These are phyloP conservation scores for Paecilomyces formosus DNA, from an alignment of 2,329 filamentous ascomycete species.

Conservation along the genomic window DNA sequence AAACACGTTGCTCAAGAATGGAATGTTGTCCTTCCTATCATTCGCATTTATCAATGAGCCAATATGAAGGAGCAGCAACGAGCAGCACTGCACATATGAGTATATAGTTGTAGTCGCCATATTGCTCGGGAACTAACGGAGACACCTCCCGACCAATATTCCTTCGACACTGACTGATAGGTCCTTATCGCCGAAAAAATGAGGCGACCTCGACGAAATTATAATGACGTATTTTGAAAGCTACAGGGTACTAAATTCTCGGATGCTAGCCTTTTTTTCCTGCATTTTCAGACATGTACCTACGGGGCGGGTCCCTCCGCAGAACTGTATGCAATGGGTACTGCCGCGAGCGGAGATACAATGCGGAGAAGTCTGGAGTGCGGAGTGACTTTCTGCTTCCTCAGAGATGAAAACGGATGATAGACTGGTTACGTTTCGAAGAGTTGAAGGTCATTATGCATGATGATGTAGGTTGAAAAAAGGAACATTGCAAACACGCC, in stretches of 20 bases:
- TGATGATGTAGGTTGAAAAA: conserved; percentile 46
- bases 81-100: too few relatives aligned
- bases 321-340: conserved; percentile 29
- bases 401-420: conserved; percentile 34
- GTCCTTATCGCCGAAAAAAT: conserved; percentile 27
- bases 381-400: conserved; percentile 34
- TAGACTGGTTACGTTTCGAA: conserved; percentile 32
- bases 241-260: conserved; percentile 30
- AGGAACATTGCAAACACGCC: conserved; percentile 40
- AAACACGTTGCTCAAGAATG: too few relatives aligned
- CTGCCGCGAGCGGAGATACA: conserved; percentile 24
- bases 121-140: conserved; percentile 27
- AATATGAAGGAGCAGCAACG: too few relatives aligned
- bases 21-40: too few relatives aligned
- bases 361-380: conserved; percentile 18
- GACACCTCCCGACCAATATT: conserved; percentile 21
- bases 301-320: conserved; percentile 25
- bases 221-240: conserved; percentile 31
- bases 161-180: conserved; percentile 16
- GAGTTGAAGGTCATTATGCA: conserved; percentile 40
- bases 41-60: too few relatives aligned
- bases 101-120: too few relatives aligned
- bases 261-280: conserved; percentile 37
- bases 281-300: conserved; percentile 30
- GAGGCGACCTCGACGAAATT: conserved; percentile 28